Conservation (phyloP, 2,329 filamentous ascomycete species). For the Dactylellina cionopaga region DNA sequence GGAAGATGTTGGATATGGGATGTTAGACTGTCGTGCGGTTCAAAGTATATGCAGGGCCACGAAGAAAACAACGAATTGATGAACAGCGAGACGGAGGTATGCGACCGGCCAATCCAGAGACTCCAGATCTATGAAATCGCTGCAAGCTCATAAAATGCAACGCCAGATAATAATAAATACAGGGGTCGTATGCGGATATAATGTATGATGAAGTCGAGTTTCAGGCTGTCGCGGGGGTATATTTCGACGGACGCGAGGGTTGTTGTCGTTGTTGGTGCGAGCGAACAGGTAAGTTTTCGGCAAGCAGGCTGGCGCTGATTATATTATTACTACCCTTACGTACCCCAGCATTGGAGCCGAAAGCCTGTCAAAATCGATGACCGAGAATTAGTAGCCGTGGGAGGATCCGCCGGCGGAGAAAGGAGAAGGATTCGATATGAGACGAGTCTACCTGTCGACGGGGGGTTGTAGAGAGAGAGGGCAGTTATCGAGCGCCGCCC, state of each 20-base stretch:
- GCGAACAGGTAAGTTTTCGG: constrained; percentile 50
- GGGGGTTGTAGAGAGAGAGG: background rate
- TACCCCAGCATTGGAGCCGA: constrained; percentile 23
- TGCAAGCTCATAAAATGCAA: constrained; percentile 29
- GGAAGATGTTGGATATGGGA: constrained; percentile 22
- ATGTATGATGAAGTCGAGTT: constrained; percentile 33
- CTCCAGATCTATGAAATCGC: constrained; percentile 13
- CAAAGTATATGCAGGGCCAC: background rate
- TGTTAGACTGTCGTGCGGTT: constrained; percentile 8
- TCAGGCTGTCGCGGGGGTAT: constrained; percentile 49
- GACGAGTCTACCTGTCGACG: constrained; percentile 1
- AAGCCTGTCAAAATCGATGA: constrained; percentile 21
- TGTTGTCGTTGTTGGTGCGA: constrained; percentile 45
- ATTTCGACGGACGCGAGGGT: constrained; percentile 43
- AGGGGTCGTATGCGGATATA: constrained; percentile 23
- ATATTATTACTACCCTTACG: constrained; percentile 29
- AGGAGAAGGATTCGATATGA: background rate
- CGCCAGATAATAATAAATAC: constrained; percentile 35
- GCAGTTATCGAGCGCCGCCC: background rate
- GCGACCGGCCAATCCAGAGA: constrained; percentile 32
- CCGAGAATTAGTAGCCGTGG: background rate
- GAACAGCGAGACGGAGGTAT: constrained; percentile 36
- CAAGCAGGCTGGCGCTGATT: constrained; percentile 45
- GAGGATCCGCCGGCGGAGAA: constrained; percentile 1
- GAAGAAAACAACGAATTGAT: constrained; percentile 33